Percentiles rank a stretch among this genome's conserved stretches.
phyloP scores from a whole-genome alignment of 805 yeast genomes.

The Tetrapisispora arboricola region DNA sequence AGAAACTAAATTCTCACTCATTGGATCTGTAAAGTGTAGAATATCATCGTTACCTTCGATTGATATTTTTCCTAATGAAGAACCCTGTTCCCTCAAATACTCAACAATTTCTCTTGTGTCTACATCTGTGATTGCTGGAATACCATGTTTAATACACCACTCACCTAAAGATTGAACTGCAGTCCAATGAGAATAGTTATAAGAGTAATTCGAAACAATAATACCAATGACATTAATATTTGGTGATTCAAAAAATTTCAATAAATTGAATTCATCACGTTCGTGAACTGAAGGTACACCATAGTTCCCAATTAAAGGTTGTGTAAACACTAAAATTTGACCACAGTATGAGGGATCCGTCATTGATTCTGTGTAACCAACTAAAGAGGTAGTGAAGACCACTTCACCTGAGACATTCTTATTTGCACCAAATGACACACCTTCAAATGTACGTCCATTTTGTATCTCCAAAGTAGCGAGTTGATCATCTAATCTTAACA shows the following conservation, averaged over 20 bases:
- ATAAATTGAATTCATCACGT: constrained; percentile 74
- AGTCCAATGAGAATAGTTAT: constrained; percentile 98
- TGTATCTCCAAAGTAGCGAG: constrained; percentile 86
- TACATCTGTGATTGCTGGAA: constrained; percentile 93
- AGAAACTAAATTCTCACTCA: constrained; percentile 78
- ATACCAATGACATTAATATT: constrained; percentile 90
- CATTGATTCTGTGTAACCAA: constrained; percentile 98
- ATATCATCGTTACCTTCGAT: constrained; percentile 40
- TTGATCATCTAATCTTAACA: constrained; percentile 1
- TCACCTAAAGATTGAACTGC: constrained; percentile 91
- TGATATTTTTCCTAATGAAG: constrained; percentile 81
- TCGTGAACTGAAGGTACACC: constrained; percentile 87
- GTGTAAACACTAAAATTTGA: constrained; percentile 93
- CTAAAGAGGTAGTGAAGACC: constrained; percentile 94
- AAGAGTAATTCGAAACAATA: constrained; percentile 90
- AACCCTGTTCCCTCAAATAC: constrained; percentile 90
- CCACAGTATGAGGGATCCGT: constrained; percentile 98
- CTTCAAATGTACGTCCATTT: constrained; percentile 88
- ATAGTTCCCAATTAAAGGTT: constrained; percentile 94
- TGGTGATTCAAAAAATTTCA: constrained; percentile 88
- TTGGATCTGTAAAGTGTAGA: constrained; percentile 75
- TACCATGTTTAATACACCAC: constrained; percentile 96
- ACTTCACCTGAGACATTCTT: constrained; percentile 93
- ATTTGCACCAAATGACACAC: constrained; percentile 93
- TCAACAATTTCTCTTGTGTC: constrained; percentile 94